These are phyloP conservation scores for Spinacia oleracea DNA, from an alignment of 179 eudicot species.

Conservation along the genomic window DNA sequence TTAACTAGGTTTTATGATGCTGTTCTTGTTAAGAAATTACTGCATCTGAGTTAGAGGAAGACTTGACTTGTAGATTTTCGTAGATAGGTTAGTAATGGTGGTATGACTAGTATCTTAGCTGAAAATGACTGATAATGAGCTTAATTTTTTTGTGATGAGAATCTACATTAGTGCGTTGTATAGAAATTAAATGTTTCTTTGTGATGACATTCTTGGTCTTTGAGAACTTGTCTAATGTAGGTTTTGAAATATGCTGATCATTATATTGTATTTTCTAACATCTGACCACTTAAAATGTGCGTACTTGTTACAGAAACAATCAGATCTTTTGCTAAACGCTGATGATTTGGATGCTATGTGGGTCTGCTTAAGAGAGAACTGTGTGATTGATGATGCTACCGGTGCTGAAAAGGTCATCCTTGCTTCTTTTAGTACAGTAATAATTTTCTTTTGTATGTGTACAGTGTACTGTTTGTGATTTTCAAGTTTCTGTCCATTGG, in stretches of 20 bases:
- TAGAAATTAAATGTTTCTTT: not conserved
- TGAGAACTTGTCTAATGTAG: not conserved
- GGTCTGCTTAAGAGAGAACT: slow-evolving; percentile 98
- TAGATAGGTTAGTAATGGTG: not conserved
- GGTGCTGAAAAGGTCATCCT: slow-evolving; percentile 94
- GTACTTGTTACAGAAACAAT: slow-evolving; percentile 75
- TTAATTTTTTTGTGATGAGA: not conserved
- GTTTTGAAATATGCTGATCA: not conserved
- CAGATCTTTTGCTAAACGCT: slow-evolving; percentile 95
- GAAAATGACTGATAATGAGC: not conserved
- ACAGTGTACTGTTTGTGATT: not conserved
- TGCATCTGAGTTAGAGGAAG: not conserved
- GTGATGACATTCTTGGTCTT: too few relatives aligned
- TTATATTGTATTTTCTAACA: not conserved
- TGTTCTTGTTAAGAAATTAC: not conserved
- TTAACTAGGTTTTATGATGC: not conserved
- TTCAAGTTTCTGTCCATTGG: not conserved
- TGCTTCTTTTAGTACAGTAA: slow-evolving; percentile 6
- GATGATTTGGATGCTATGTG: slow-evolving; percentile 99
- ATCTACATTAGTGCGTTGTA: not conserved
- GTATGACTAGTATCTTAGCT: not conserved
- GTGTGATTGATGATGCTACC: slow-evolving; percentile 98
- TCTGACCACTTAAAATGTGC: slow-evolving; percentile 18
- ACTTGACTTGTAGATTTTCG: not conserved
- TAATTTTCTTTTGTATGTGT: not conserved